These are phyloP conservation scores for Rhizopus arrhizus DNA, from an alignment of 371 early-diverging fungal species.

Conservation along the genomic window DNA sequence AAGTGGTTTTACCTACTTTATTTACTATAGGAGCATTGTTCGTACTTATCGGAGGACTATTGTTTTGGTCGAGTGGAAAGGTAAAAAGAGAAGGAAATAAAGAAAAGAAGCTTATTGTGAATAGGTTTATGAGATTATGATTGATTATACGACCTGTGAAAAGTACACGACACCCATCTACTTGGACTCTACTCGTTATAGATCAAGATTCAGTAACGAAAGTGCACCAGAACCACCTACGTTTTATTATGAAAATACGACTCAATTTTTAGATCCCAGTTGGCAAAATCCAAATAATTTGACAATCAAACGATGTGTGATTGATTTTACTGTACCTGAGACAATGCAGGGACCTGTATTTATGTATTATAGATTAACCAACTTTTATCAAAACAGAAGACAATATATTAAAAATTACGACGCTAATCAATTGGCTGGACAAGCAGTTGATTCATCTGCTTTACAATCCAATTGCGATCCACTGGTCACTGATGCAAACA, in stretches of 20 bases:
- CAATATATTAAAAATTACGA: conserved; percentile 92
- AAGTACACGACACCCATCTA: conserved; percentile 38
- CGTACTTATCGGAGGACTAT: conserved; percentile 86
- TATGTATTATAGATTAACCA: conserved; percentile 93
- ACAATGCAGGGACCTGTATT: conserved; percentile 80
- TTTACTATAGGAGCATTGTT: conserved; percentile 90
- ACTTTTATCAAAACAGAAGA: conserved; percentile 98
- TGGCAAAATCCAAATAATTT: conserved; percentile 51
- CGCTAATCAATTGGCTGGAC: conserved; percentile 81
- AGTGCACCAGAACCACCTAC: conserved; percentile 33
- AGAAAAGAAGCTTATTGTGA: neutral
- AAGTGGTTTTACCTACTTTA: conserved; percentile 89
- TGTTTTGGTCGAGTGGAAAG: conserved; percentile 67
- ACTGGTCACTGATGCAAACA: conserved; percentile 35
- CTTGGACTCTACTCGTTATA: conserved; percentile 28
- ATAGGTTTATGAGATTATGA: conserved; percentile 75
- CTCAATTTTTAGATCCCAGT: conserved; percentile 33
- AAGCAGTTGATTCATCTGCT: conserved; percentile 19
- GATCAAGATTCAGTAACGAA: conserved; percentile 22
- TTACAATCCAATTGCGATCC: conserved; percentile 54
- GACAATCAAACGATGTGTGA: conserved; percentile 62
- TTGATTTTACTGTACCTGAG: conserved; percentile 73
- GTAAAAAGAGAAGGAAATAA: conserved; percentile 37
- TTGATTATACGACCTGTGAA: conserved; percentile 90
- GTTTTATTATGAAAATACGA: conserved; percentile 33